Evolutionary conservation across 2,329 filamentous ascomycete species (phyloP).

Genomic region (Aspergillus arachidicola): DNA sequence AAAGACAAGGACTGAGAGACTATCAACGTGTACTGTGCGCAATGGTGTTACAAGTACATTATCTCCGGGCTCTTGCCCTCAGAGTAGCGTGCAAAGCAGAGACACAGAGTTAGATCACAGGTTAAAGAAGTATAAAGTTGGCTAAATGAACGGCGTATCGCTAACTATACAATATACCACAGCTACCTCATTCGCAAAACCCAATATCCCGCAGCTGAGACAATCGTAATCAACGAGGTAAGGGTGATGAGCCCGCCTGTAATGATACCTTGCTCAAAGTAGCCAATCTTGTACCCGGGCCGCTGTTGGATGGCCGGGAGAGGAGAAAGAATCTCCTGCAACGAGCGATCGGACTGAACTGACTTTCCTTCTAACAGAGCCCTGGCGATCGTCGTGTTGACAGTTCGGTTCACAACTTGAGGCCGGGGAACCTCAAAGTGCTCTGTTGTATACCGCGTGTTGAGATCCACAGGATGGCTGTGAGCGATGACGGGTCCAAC

Average conservation of each 20-base stretch:
- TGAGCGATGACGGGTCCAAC: slow-evolving; percentile 27
- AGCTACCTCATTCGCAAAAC: not conserved
- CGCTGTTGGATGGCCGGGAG: slow-evolving; percentile 33
- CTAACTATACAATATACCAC: not conserved
- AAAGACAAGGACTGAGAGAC: too few relatives aligned
- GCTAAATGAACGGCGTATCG: not conserved
- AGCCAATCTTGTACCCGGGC: slow-evolving; percentile 42
- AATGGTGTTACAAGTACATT: not conserved
- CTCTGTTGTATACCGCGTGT: slow-evolving; percentile 44
- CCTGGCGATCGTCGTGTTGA: slow-evolving; percentile 15
- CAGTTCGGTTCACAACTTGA: slow-evolving; percentile 39
- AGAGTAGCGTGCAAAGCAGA: not conserved
- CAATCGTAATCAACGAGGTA: slow-evolving; percentile 23
- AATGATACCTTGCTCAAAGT: slow-evolving; percentile 54
- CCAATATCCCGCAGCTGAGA: slow-evolving; percentile 29
- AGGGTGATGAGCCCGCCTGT: slow-evolving; percentile 29
- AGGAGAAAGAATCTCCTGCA: slow-evolving; percentile 27
- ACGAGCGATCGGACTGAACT: slow-evolving; percentile 30
- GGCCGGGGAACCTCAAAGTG: slow-evolving; percentile 52
- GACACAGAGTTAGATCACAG: not conserved
- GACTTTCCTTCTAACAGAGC: slow-evolving; percentile 21
- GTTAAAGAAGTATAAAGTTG: not conserved
- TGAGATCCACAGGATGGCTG: slow-evolving; percentile 43
- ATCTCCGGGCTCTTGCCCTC: accelerated
- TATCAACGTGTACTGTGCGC: too few relatives aligned